Evolutionary conservation across 2,329 filamentous ascomycete species (phyloP), one percentile per base, ranked within the genome.

Genomic region (Ampelomyces quisqualis): DNA sequence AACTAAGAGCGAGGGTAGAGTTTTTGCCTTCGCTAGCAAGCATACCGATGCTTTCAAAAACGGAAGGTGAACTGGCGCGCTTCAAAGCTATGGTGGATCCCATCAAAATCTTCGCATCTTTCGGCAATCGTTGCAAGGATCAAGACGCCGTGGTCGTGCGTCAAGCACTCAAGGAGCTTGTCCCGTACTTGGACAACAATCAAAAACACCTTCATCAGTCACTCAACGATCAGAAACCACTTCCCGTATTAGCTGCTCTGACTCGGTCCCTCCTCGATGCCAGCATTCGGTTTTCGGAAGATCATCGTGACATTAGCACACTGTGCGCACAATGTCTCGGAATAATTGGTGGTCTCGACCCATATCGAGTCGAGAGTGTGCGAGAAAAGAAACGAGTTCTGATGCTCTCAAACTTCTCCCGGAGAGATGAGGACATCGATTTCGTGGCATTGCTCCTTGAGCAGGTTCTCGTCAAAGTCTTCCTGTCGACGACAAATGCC

Each of bases 401-500:
- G 17, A 82, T 97, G 34, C 70, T 90, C 24, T 86, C 87, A 35
- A 97, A 98, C 63, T 97, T 98, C 58, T 80, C 85, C 30, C 79
- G 80, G 31, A 76, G 80, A 11, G 79, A 81, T 35, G 91, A 99
- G 64, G 87, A 85, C 1, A 84, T 88, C 11, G 83, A 93, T 47
- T 99, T 97, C 67, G 81, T 89, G 6, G 76, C 93, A 27, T 90
- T 90, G 57, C 77, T 95, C 32, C 76, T 99, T 11, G 85, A 95
- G 58, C 80, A 94, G 60, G 85, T 95, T 6, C 74, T 98, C 8
- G 89, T 97, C 18, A 90, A 90, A 46, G 86, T 90, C 1, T 99
- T 98, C 61, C 74, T 95, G 29, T 95, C 91, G 1, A 86, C 88
- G 1, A 93, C 86, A 0, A 94, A 96, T 63, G 86, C 90, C 2